A percentile compares a stretch with the other conserved stretches of the same genome.
phyloP scores from a whole-genome alignment of 1,139 yeast genomes.

The Debaryomycetaceae sp. region DNA sequence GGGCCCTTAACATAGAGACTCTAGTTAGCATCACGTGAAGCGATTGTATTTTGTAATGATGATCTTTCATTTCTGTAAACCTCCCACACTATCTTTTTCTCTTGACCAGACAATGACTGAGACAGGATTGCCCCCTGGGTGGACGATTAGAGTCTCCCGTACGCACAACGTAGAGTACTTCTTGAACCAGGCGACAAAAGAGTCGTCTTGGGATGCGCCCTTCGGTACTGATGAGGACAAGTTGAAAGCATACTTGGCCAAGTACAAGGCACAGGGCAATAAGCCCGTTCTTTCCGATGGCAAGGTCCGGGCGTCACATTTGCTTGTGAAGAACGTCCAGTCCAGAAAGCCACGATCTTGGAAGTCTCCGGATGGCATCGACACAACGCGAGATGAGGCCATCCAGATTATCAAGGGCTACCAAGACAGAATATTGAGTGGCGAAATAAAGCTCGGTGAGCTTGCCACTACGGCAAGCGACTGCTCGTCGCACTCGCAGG shows the following conservation, averaged over 20 bases:
- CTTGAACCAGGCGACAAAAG: constrained; percentile 63
- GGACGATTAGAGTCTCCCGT: constrained; percentile 78
- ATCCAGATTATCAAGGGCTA: constrained; percentile 57
- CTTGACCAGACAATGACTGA: constrained; percentile 12
- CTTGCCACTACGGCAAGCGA: constrained; percentile 84
- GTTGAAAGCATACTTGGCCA: constrained; percentile 53
- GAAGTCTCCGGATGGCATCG: constrained; percentile 70
- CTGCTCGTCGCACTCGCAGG: constrained; percentile 80
- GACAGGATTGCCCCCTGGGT: constrained; percentile 81
- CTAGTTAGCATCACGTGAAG: too few species aligned
- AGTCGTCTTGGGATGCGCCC: constrained; percentile 92
- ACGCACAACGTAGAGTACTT: constrained; percentile 84
- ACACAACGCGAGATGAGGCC: constrained; percentile 82
- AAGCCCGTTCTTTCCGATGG: constrained; percentile 60
- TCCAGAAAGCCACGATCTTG: constrained; percentile 91
- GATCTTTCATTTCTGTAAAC: too few species aligned
- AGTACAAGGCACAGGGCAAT: constrained; percentile 48
- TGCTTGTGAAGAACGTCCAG: constrained; percentile 76
- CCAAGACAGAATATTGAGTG: constrained; percentile 60
- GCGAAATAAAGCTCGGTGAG: constrained; percentile 66
- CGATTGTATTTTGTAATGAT: too few species aligned
- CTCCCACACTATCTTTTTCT: not conserved
- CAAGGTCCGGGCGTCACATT: constrained; percentile 52
- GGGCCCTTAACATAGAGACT: not conserved
- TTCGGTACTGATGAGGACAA: constrained; percentile 67